Conservation (phyloP, 176 grass and related monocot species). For the Saccharum officinarum region DNA sequence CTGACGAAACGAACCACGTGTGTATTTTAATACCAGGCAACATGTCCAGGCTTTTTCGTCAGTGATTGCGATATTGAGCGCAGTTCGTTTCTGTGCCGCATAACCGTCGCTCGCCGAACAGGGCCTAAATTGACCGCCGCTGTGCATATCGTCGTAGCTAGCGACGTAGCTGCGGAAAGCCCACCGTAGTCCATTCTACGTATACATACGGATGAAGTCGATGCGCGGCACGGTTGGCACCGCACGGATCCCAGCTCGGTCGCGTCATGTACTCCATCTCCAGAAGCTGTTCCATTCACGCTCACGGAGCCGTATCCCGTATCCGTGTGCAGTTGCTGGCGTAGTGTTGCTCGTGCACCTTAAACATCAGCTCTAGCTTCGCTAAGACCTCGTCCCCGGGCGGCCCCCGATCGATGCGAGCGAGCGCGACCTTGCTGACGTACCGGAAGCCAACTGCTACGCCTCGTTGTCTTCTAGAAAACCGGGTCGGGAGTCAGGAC, state of each 20-base stretch:
- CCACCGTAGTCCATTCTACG: not conserved
- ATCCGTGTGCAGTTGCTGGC: too few species aligned
- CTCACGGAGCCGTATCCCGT: not conserved
- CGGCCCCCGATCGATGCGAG: too few species aligned
- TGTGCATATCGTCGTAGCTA: not conserved
- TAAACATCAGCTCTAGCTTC: too few species aligned
- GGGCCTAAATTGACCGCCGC: not conserved
- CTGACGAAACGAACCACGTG: not conserved
- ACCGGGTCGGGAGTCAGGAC: too few species aligned
- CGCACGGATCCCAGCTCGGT: not conserved
- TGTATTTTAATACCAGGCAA: not conserved
- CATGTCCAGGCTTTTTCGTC: not conserved
- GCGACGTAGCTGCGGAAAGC: not conserved
- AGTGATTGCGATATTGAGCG: not conserved
- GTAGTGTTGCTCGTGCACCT: too few species aligned
- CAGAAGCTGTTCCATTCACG: slow-evolving; percentile 22
- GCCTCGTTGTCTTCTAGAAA: too few species aligned
- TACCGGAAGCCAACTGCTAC: not conserved
- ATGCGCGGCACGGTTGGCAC: not conserved
- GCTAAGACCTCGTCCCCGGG: too few species aligned
- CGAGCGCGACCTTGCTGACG: too few species aligned
- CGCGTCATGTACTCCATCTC: not conserved
- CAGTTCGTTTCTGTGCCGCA: not conserved
- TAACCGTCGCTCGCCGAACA: slow-evolving; percentile 2
- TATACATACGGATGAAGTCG: not conserved